These are phyloP conservation scores for Orychophragmus violaceus DNA, from an alignment of 345 rosid genomes.

Conservation along the genomic window DNA sequence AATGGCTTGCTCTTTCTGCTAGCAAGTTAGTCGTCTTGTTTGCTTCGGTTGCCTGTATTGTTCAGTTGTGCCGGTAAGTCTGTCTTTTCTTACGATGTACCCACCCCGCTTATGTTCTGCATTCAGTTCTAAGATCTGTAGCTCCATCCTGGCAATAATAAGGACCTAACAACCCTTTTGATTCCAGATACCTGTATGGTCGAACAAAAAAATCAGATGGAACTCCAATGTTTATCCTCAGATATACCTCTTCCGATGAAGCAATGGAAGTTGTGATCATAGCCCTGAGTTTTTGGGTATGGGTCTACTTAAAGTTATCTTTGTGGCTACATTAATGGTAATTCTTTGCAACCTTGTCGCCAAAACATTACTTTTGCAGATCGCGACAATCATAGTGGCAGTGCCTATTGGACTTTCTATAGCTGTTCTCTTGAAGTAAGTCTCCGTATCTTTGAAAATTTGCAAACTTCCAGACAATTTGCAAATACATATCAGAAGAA, in stretches of 20 bases:
- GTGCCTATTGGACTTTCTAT: constrained; percentile 84
- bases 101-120: neutral
- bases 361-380: constrained; percentile 38
- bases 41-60: constrained; percentile 46
- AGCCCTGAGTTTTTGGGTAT: constrained; percentile 66
- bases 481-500: neutral
- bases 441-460: constrained; percentile 1
- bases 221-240: constrained; percentile 42
- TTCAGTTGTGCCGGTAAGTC: constrained; percentile 57
- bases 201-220: constrained; percentile 44
- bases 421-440: constrained; percentile 90
- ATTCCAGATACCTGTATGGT: constrained; percentile 63
- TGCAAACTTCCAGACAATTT: neutral
- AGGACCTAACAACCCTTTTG: neutral
- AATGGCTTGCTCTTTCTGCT: constrained; percentile 62
- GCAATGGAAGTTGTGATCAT: constrained; percentile 51
- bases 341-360: constrained; percentile 9
- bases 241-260: constrained; percentile 34
- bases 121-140: neutral
- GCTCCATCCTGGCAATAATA: neutral
- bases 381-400: constrained; percentile 74
- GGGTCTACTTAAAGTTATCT: constrained; percentile 3
- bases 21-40: constrained; percentile 63
- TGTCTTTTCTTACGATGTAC: neutral
- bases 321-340: neutral